Evolutionary conservation across 2,329 filamentous ascomycete species (phyloP).

Genomic region (Fusarium denticulatum): DNA sequence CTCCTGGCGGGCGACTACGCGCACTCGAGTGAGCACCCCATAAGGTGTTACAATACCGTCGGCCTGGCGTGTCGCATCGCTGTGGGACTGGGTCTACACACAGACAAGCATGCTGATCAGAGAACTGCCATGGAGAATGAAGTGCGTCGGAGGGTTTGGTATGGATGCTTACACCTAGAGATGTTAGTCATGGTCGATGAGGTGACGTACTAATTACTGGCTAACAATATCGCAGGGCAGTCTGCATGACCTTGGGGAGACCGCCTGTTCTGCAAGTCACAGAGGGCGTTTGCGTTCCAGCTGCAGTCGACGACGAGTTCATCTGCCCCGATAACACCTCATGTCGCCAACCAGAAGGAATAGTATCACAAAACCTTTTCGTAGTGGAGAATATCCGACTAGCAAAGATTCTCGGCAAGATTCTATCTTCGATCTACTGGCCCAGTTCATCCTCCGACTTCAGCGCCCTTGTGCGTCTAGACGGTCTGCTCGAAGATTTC

Average conservation of each 20-base stretch:
- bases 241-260: conserved; percentile 4
- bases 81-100: neutral
- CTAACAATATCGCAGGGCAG: neutral
- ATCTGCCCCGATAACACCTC: accelerated
- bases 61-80: neutral
- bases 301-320: neutral
- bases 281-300: neutral
- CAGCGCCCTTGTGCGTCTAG: neutral
- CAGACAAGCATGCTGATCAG: neutral
- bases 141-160: conserved; percentile 1
- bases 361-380: neutral
- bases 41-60: neutral
- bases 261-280: neutral
- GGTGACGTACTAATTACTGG: too few relatives aligned
- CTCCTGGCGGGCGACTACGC: neutral
- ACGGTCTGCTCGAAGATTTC: neutral
- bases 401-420: neutral
- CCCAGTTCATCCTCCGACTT: neutral
- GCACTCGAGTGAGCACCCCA: neutral
- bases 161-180: neutral
- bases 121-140: neutral
- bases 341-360: neutral
- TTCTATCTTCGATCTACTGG: neutral
- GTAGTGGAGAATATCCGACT: neutral
- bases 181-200: neutral